Percentiles rank a stretch among this genome's conserved stretches.
Conservation (phyloP, 495 filamentous ascomycete genomes). For the Neurospora sp. region DNA sequence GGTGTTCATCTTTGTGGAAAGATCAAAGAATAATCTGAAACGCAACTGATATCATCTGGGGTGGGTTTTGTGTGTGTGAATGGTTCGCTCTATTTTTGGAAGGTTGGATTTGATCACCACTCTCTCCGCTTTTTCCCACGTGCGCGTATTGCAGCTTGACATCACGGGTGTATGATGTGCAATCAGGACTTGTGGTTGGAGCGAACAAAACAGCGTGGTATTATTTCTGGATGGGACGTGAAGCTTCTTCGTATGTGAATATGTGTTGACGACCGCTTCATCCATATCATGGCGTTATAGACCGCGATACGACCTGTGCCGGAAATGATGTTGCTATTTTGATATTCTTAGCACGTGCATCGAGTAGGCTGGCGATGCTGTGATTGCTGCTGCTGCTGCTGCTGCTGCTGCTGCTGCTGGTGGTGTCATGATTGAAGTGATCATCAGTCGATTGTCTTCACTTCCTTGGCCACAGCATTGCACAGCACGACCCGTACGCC, state of each 20-base stretch:
- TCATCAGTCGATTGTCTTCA: constrained; percentile 26
- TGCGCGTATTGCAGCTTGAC: background rate
- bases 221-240: background rate
- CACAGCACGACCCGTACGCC: constrained; percentile 83
- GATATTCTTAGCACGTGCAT: background rate
- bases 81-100: background rate
- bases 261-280: background rate
- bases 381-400: background rate
- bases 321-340: background rate
- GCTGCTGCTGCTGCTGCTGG: background rate
- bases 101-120: background rate
- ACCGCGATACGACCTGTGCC: background rate
- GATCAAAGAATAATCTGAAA: background rate
- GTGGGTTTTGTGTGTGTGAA: background rate
- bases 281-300: background rate
- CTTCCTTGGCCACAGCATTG: constrained; percentile 71
- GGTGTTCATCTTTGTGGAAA: background rate
- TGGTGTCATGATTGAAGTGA: background rate
- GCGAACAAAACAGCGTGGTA: background rate
- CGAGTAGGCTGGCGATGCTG: background rate
- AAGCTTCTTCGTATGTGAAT: background rate
- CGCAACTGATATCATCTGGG: background rate
- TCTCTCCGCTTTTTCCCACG: background rate
- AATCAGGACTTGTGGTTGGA: background rate
- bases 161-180: background rate